Conservation (phyloP, 1,284 basidiomycete genomes). For the Anthracocystis panici-leucophaei region DNA sequence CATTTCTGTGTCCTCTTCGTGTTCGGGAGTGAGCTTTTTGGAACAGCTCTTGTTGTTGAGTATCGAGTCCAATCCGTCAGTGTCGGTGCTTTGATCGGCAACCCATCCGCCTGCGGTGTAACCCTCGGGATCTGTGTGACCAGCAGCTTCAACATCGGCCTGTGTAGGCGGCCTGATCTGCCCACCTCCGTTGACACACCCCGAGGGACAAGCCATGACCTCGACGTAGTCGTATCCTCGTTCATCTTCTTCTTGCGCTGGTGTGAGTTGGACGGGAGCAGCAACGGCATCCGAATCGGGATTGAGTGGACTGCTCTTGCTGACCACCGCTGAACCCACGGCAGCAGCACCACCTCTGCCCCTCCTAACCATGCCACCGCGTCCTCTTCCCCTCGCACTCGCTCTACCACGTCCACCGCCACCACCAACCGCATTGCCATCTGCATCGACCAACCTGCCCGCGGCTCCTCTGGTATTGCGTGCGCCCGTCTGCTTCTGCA, state of each 20-base stretch:
- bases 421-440: slow-evolving; percentile 22
- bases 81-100: slow-evolving; percentile 13
- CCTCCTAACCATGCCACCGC: slow-evolving; percentile 69
- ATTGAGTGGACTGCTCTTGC: slow-evolving; percentile 48
- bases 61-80: slow-evolving; percentile 74
- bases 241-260: slow-evolving; percentile 70
- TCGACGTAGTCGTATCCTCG: slow-evolving; percentile 92
- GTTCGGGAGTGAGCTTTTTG: slow-evolving; percentile 72
- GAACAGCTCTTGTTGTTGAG: slow-evolving; percentile 39
- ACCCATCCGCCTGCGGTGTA: slow-evolving; percentile 39
- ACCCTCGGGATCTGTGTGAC: slow-evolving; percentile 35
- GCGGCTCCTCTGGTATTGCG: slow-evolving; percentile 48
- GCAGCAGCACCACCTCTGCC: slow-evolving; percentile 74
- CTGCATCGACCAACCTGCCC: slow-evolving; percentile 39
- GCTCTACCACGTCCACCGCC: slow-evolving; percentile 3
- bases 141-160: slow-evolving; percentile 7
- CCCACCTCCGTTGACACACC: slow-evolving; percentile 97
- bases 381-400: slow-evolving; percentile 46
- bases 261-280: not conserved
- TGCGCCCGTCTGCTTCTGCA: slow-evolving; percentile 74
- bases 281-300: slow-evolving; percentile 13
- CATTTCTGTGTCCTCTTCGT: slow-evolving; percentile 57
- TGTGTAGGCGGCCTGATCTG: slow-evolving; percentile 73
- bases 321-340: slow-evolving; percentile 67
- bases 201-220: slow-evolving; percentile 98